Percentiles rank a stretch among this genome's conserved stretches.
Conservation (phyloP, 768 basidiomycete genomes). For the Candolleomyces eurysporus region DNA sequence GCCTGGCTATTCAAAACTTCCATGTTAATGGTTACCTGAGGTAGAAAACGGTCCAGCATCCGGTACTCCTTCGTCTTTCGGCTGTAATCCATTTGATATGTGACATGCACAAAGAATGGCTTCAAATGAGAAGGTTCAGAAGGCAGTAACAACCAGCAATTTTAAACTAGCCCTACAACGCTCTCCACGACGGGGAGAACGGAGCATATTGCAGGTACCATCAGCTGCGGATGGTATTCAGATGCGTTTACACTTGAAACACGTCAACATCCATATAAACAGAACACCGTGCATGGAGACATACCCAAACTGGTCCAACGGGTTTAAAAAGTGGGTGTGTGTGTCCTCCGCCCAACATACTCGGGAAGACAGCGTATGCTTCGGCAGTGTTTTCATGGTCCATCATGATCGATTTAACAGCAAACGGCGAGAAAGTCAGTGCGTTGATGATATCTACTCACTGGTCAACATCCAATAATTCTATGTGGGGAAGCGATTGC, state of each 20-base stretch:
- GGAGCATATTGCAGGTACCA: conserved; percentile 71
- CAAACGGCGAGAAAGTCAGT: conserved; percentile 64
- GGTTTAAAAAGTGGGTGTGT: conserved; percentile 67
- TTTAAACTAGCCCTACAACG: conserved; percentile 48
- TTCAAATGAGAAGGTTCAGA: conserved; percentile 22
- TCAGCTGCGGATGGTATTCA: conserved; percentile 88
- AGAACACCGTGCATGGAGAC: conserved; percentile 19
- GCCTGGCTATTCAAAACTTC: neutral
- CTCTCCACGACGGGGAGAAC: conserved; percentile 71
- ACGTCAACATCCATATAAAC: neutral
- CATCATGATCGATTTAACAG: conserved; percentile 69
- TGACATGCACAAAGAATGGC: conserved; percentile 76
- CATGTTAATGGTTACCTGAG: conserved; percentile 47
- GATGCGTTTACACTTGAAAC: conserved; percentile 70
- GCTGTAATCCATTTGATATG: conserved; percentile 88
- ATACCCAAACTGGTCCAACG: conserved; percentile 80
- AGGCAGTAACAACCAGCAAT: neutral
- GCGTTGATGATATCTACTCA: conserved; percentile 65
- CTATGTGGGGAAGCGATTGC: neutral
- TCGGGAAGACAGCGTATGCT: conserved; percentile 67
- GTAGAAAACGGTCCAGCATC: conserved; percentile 83
- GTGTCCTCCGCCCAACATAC: conserved; percentile 73
- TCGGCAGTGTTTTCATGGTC: conserved; percentile 85
- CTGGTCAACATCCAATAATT: too few species aligned
- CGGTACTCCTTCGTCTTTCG: conserved; percentile 70